Base-by-base conservation (phyloP, 2,329 filamentous ascomycete species). In the Alternaria gansuensis region DNA sequence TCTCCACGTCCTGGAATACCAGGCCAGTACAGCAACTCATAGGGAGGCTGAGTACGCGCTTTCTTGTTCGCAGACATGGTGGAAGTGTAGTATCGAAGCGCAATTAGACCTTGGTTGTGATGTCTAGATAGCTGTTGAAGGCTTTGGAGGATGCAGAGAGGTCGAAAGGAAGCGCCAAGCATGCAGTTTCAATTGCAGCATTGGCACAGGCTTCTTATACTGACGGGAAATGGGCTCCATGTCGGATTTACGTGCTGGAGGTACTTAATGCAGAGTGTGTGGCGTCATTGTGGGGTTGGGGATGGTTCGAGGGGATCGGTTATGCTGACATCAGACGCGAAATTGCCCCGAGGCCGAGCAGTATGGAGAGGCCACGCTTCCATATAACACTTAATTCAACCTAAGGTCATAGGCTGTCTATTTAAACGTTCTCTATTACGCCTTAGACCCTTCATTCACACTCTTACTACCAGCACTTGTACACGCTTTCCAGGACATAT, bases 1-100 rank as follows among this genome's bases (percentile, higher is more conserved):
- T 94, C 91, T 61, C 87, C 91, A 48, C 91, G 88, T 39, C 91
- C 91, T 33, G 91, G 91, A 9, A 92, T 79, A 17, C 76, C 77
- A 17, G 89, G 88, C 85, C 89, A 91, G 83, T 93, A 93, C 72
- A 91, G 81, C 57, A 91, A 83, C 64, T 88, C 81, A 73, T 89
- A 90, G 0, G 82, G 79, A 53, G 71, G 79, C 55, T 73, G 76
- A 60, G 71, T 72, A 51, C 64, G 65, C 29, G 64, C 63, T 52
- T 69, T 71, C 56, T 74, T 72, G 59, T 44, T 66, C 31, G 68
- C 48, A 5, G 71, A 59, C 70, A 73, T 74, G 45, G 34, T 14
- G 11, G 51, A 44, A 39, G 39, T 55, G 36, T 17, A 48, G 43
- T 29, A 5, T 10, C 54, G 43, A 37, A 36, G 14, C 8, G 26